Conservation (phyloP, 306 rosid genomes). For the Delonix regia region DNA sequence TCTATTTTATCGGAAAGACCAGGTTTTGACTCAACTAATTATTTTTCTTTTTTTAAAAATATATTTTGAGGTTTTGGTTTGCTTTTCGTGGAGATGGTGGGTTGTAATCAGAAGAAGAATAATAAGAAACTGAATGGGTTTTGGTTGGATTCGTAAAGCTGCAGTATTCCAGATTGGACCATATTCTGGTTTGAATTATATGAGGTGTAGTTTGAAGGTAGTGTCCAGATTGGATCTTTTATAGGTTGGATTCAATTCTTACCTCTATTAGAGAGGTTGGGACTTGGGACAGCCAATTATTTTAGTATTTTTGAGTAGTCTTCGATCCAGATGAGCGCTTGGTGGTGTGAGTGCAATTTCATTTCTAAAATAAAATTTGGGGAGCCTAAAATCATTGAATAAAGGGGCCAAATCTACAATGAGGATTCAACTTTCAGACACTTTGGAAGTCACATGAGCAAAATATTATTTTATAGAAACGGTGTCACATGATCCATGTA, state of each 20-base stretch:
- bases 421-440: constrained; percentile 46
- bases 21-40: constrained; percentile 25
- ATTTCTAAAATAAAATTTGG: constrained; percentile 20
- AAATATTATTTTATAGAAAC: constrained; percentile 19
- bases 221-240: constrained; percentile 48
- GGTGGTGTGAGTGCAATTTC: constrained; percentile 14
- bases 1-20: constrained; percentile 18
- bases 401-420: constrained; percentile 34
- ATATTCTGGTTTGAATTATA: constrained; percentile 33
- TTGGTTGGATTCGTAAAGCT: constrained; percentile 32
- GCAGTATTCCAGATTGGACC: constrained; percentile 22
- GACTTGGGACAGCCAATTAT: constrained; percentile 32
- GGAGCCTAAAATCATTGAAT: constrained; percentile 25
- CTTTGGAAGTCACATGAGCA: constrained; percentile 46
- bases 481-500: constrained; percentile 42
- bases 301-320: constrained; percentile 5
- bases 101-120: background rate
- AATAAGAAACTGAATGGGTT: constrained; percentile 27
- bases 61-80: background rate
- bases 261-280: constrained; percentile 37
- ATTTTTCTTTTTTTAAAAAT: background rate
- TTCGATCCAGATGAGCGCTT: constrained; percentile 40
- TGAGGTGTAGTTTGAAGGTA: background rate
- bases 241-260: constrained; percentile 41
- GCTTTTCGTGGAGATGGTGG: constrained; percentile 21